Evolutionary conservation across 1,284 basidiomycete genomes (phyloP).

Genomic region (Phellinidium pouzarii): DNA sequence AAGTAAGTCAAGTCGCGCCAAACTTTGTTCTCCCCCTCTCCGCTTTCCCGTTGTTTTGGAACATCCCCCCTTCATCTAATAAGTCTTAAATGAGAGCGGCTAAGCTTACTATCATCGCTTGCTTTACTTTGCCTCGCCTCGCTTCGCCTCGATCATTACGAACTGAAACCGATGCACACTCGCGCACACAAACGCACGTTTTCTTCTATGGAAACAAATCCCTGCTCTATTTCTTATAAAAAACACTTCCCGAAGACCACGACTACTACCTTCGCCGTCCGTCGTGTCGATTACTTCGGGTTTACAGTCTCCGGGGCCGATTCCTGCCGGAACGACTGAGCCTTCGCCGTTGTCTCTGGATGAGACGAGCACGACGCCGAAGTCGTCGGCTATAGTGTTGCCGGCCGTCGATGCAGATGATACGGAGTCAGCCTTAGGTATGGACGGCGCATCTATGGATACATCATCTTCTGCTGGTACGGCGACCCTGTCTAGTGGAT

Average conservation of each 20-base stretch:
- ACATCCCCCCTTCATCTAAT: neutral
- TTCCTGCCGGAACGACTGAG: neutral
- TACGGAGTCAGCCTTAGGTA: neutral
- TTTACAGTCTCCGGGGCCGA: slow-evolving; percentile 8
- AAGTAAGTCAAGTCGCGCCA: slow-evolving; percentile 33
- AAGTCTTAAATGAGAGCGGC: neutral
- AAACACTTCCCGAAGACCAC: slow-evolving; percentile 5
- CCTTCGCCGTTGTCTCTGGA: slow-evolving; percentile 1
- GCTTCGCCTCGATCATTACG: neutral
- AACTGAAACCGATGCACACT: slow-evolving; percentile 1
- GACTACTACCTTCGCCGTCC: slow-evolving; percentile 10
- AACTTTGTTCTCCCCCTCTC: slow-evolving; percentile 11
- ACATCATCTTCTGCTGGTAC: neutral
- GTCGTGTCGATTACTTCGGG: slow-evolving; percentile 12
- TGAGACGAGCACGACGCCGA: slow-evolving; percentile 13
- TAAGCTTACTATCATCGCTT: neutral
- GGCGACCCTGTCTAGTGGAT: neutral
- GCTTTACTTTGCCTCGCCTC: too few species aligned
- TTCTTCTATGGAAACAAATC: neutral
- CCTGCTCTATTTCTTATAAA: neutral
- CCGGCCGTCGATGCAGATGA: slow-evolving; percentile 1
- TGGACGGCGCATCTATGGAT: neutral
- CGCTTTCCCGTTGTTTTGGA: slow-evolving; percentile 20
- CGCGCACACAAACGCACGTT: neutral
- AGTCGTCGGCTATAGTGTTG: neutral